Percentiles rank a stretch among this genome's conserved stretches.
Conservation (phyloP, 2,329 filamentous ascomycete species). For the Akanthomyces muscarius region DNA sequence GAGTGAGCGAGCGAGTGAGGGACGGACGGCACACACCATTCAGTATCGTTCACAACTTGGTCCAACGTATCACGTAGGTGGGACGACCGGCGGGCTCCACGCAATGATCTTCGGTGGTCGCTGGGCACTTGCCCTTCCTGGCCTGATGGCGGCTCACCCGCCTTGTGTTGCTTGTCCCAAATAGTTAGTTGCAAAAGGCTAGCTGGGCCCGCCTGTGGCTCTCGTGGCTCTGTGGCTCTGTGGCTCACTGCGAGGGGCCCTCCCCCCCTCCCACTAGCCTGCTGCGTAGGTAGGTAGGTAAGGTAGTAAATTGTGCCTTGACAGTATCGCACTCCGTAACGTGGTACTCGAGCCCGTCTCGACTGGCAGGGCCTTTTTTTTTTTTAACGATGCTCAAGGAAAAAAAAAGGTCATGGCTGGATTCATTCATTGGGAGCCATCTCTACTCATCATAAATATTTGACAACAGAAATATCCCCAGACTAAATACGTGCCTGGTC, state of each 20-base stretch:
- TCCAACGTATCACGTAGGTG: not conserved
- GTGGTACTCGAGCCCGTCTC: not conserved
- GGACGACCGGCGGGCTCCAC: not conserved
- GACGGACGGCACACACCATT: not conserved
- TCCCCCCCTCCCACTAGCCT: not conserved
- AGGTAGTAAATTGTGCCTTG: too few species aligned
- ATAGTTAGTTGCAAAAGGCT: slow-evolving; percentile 7
- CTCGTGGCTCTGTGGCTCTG: not conserved
- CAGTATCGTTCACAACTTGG: too few species aligned
- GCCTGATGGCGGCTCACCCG: slow-evolving; percentile 11
- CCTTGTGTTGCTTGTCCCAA: slow-evolving; percentile 11
- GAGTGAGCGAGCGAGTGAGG: too few species aligned
- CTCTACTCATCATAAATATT: not conserved
- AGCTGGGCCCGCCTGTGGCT: not conserved
- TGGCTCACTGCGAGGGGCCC: not conserved
- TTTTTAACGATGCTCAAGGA: too few species aligned
- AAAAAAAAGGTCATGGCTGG: too few species aligned
- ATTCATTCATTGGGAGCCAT: too few species aligned
- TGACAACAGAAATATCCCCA: too few species aligned
- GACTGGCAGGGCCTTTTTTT: too few species aligned
- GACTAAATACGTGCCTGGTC: not conserved
- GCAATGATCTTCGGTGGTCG: slow-evolving; percentile 3
- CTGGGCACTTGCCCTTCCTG: slow-evolving; percentile 15
- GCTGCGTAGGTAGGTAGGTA: too few species aligned
- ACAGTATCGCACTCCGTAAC: not conserved